Base-by-base conservation (phyloP, 2,329 filamentous ascomycete genomes). In the Cladophialophora chaetospira region DNA sequence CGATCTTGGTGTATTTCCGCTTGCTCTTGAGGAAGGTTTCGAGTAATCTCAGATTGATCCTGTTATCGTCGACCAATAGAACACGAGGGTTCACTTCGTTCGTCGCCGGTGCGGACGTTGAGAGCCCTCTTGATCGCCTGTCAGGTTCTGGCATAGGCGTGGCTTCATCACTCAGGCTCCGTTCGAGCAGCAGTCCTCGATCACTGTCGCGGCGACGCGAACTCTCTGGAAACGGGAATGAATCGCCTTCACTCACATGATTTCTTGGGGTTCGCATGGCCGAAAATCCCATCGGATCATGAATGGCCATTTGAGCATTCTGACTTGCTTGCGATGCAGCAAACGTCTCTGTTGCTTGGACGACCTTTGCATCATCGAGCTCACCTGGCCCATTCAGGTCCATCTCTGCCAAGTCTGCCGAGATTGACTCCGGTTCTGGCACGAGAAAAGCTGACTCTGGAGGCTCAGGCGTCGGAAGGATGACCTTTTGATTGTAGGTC, bases 31-130 rank as follows among this genome's bases (percentile, higher is more conserved):
- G 66, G 54, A 72, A 75, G 1, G 71, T 74, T 25, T 70, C 66
- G 11, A 76, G 58, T 3, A 75, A 69, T 60, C 70, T 69, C 1
- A 75, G 61, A 29, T 76, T 75, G 47, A 76, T 74, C 3, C 71
- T 68, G 48, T 76, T 75, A 55, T 75, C 74, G 51, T 76, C 74
- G 1, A 76, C 74, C 10, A 76, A 65, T 5, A 76, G 63, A 11
- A 75, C 44, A 21, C 50, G 54, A 9, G 54, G 54, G 35, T 57
- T 36, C 2, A 44, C 35, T 9, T 17, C 29, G 13, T 29, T 47
- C 2, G 26, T 25, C n/a, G 36, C 3, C 13, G 44, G 29, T 15
- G 33, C 23, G 11, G 54, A 26, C 26, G 35, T 11, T 13, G 40
- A 33, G 1, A 40, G 40, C 21, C 1, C 11, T 19, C 13, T 43